Evolutionary conservation across 352 stramenopile genomes (phyloP).

Genomic region (Globisporangium radiosum): DNA sequence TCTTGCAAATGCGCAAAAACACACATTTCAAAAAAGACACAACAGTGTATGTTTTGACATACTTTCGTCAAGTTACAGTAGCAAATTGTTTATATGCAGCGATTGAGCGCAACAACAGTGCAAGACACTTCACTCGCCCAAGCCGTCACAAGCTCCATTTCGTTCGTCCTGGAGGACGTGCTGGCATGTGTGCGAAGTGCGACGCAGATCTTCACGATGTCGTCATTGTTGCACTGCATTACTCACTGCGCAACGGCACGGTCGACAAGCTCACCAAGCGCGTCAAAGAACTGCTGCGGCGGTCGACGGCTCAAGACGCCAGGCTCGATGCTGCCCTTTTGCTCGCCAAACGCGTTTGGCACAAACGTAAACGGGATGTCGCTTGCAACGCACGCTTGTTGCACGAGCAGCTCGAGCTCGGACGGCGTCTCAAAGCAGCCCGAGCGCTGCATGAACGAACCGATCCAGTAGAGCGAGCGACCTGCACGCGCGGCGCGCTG

Average conservation of each 20-base stretch:
- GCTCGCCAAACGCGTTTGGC: slow-evolving; percentile 48
- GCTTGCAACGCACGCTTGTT: slow-evolving; percentile 31
- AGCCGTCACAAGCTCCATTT: not conserved
- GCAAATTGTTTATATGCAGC: not conserved
- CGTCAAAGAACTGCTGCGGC: slow-evolving; percentile 50
- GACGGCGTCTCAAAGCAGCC: slow-evolving; percentile 69
- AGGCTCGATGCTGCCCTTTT: slow-evolving; percentile 40
- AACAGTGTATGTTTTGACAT: not conserved
- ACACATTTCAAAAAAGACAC: not conserved
- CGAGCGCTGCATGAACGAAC: slow-evolving; percentile 55
- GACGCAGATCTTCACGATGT: not conserved
- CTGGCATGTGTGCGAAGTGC: not conserved
- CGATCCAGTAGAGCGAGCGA: slow-evolving; percentile 61
- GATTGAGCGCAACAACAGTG: too few species aligned
- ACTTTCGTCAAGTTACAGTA: not conserved
- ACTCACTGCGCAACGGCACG: not conserved
- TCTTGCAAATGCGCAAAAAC: not conserved
- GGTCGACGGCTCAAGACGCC: slow-evolving; percentile 65
- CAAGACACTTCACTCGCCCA: too few species aligned
- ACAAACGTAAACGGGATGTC: slow-evolving; percentile 53
- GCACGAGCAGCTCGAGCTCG: slow-evolving; percentile 38
- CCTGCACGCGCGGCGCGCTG: slow-evolving; percentile 40
- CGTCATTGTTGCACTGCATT: not conserved
- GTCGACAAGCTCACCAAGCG: slow-evolving; percentile 28
- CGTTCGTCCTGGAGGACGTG: not conserved